These are phyloP conservation scores for Pseudoscleropodium purum DNA, from an alignment of 225 moss, liverwort and hornwort species.

Conservation along the genomic window DNA sequence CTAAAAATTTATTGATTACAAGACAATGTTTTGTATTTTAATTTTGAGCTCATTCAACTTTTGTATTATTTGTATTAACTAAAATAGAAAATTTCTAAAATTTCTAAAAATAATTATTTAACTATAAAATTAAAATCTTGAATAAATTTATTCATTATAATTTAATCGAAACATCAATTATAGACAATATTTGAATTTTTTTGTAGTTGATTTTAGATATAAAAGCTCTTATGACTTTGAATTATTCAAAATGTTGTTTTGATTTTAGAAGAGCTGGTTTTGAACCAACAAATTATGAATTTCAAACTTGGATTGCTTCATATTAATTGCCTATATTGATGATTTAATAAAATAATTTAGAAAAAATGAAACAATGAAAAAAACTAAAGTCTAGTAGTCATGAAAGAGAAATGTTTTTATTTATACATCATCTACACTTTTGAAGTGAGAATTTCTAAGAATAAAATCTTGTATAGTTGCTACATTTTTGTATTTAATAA, in stretches of 20 bases:
- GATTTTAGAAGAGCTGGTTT: no score
- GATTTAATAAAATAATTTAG: no score
- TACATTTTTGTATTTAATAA: background rate
- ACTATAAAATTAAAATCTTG: background rate
- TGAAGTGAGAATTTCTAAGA: rapidly evolving
- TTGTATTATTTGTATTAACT: background rate
- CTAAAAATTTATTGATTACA: background rate
- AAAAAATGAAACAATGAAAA: background rate
- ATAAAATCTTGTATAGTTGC: no score
- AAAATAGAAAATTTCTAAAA: background rate
- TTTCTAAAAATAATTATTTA: background rate
- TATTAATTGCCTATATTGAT: no score
- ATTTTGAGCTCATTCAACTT: background rate
- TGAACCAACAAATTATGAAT: background rate
- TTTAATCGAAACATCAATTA: background rate
- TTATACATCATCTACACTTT: no score
- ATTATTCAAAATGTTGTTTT: no score
- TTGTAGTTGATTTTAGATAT: background rate
- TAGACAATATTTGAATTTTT: background rate
- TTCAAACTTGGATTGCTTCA: no score
- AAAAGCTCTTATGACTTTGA: background rate
- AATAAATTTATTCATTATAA: background rate
- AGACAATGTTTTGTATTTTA: background rate
- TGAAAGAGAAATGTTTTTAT: background rate
- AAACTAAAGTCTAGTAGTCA: background rate